A percentile compares a stretch with the other conserved stretches of the same genome.
These are phyloP conservation scores for Alternaria dauci DNA, from an alignment of 2,329 filamentous ascomycete genomes.

Conservation along the genomic window DNA sequence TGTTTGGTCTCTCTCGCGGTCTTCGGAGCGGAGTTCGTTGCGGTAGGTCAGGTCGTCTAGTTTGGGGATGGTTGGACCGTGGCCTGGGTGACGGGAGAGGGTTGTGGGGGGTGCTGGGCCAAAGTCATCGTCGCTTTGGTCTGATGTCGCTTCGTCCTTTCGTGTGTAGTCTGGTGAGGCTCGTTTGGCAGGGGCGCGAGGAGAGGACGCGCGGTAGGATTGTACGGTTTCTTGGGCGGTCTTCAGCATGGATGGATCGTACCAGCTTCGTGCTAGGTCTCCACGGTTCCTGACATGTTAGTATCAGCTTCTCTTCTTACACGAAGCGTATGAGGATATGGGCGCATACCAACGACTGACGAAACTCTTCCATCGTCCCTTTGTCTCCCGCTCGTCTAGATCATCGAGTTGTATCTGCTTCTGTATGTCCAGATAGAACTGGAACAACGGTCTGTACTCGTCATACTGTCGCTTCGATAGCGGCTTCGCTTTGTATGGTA, in stretches of 20 bases:
- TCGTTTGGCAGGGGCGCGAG: conserved; percentile 21
- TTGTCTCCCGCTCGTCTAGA: conserved; percentile 77
- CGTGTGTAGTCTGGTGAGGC: conserved; percentile 32
- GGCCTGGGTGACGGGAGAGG: conserved; percentile 36
- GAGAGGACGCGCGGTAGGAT: conserved; percentile 26
- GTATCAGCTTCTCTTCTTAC: conserved; percentile 21
- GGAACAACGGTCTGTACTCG: conserved; percentile 75
- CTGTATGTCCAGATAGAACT: conserved; percentile 86
- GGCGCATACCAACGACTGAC: conserved; percentile 77
- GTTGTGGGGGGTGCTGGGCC: conserved; percentile 60
- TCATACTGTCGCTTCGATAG: conserved; percentile 75
- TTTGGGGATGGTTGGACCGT: conserved; percentile 72
- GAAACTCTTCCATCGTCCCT: conserved; percentile 93
- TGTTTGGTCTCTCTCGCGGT: conserved; percentile 60
- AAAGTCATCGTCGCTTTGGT: conserved; percentile 56
- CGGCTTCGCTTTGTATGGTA: conserved; percentile 72
- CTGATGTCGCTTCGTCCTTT: conserved; percentile 14
- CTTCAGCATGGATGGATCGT: conserved; percentile 77
- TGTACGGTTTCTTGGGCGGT: conserved; percentile 55
- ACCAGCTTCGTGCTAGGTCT: conserved; percentile 91
- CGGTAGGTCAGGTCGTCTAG: conserved; percentile 75
- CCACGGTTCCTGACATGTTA: conserved; percentile 77
- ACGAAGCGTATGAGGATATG: not conserved
- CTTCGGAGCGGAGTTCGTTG: conserved; percentile 65
- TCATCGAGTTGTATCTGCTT: conserved; percentile 75